Percentiles rank a stretch among this genome's conserved stretches.
phyloP scores from a whole-genome alignment of 2,329 filamentous ascomycete genomes.

The Penicillium sp. region DNA sequence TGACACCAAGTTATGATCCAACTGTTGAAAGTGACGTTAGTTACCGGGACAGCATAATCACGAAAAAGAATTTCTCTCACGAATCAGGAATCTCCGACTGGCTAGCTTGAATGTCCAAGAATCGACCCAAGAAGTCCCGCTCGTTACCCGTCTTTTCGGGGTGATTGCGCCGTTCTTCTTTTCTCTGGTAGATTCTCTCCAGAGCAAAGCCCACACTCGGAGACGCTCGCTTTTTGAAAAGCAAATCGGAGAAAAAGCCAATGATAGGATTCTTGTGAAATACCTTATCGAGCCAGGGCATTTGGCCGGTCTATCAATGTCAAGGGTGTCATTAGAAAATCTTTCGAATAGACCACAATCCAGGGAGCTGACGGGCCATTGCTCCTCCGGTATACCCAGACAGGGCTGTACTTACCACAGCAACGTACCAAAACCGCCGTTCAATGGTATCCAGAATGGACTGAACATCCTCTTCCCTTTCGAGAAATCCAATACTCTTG shows the following conservation, averaged over 20 bases:
- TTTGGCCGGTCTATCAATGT: too few species aligned
- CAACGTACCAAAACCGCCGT: slow-evolving; percentile 9
- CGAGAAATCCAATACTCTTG: slow-evolving; percentile 6
- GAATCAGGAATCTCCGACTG: slow-evolving; percentile 8
- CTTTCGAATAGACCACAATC: too few species aligned
- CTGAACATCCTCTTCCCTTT: slow-evolving; percentile 6
- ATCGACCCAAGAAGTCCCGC: slow-evolving; percentile 10
- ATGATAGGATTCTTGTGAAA: slow-evolving; percentile 8
- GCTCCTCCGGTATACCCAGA: too few species aligned
- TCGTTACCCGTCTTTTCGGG: slow-evolving; percentile 7
- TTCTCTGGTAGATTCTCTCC: slow-evolving; percentile 7
- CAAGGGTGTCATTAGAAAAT: too few species aligned
- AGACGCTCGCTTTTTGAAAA: slow-evolving; percentile 5
- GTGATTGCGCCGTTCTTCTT: slow-evolving; percentile 1
- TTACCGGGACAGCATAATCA: neutral
- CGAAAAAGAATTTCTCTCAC: slow-evolving; percentile 1
- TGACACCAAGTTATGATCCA: too few species aligned
- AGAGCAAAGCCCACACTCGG: slow-evolving; percentile 11
- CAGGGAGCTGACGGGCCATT: too few species aligned
- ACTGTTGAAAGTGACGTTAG: slow-evolving; percentile 1
- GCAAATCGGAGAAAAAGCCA: slow-evolving; percentile 1
- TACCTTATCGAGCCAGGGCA: slow-evolving; percentile 4
- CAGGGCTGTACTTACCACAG: slow-evolving; percentile 3
- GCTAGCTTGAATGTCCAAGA: slow-evolving; percentile 9
- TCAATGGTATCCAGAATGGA: slow-evolving; percentile 6